These are phyloP conservation scores for Coprinopsis sp. DNA, from an alignment of 768 basidiomycete species.

Conservation along the genomic window DNA sequence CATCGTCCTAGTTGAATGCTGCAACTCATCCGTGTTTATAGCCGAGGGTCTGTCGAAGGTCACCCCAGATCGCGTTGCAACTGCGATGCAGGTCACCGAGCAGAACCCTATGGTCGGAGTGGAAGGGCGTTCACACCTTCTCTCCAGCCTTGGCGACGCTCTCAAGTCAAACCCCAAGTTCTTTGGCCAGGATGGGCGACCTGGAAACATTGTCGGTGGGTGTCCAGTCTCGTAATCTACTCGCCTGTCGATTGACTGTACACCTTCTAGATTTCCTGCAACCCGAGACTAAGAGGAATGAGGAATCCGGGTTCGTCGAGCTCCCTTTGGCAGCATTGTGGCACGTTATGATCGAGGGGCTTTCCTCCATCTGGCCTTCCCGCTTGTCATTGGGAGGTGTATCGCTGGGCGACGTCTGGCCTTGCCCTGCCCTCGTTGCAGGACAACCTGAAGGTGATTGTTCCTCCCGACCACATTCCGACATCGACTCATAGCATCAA, in stretches of 20 bases:
- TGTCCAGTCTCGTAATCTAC: not conserved
- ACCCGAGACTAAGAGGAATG: constrained; percentile 42
- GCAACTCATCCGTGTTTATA: constrained; percentile 23
- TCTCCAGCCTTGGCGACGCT: constrained; percentile 69
- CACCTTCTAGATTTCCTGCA: constrained; percentile 60
- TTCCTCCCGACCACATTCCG: not conserved
- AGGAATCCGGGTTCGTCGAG: constrained; percentile 31
- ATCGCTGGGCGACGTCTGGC: constrained; percentile 92
- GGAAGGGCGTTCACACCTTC: constrained; percentile 76
- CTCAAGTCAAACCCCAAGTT: constrained; percentile 58
- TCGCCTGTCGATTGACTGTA: not conserved
- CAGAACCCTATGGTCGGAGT: constrained; percentile 88
- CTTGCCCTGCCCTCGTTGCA: constrained; percentile 52
- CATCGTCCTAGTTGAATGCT: not conserved
- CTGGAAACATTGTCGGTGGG: constrained; percentile 78
- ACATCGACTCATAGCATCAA: constrained; percentile 1
- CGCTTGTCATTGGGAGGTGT: constrained; percentile 63
- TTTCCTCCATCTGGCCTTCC: constrained; percentile 88
- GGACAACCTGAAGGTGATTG: constrained; percentile 12
- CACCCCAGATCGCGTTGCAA: constrained; percentile 52
- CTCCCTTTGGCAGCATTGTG: constrained; percentile 78
- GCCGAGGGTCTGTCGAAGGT: constrained; percentile 68
- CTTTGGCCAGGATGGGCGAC: constrained; percentile 72
- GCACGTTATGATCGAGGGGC: constrained; percentile 74
- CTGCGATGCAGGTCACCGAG: constrained; percentile 74